These are phyloP conservation scores for Spathaspora sp. DNA, from an alignment of 1,139 yeast species.

Conservation along the genomic window DNA sequence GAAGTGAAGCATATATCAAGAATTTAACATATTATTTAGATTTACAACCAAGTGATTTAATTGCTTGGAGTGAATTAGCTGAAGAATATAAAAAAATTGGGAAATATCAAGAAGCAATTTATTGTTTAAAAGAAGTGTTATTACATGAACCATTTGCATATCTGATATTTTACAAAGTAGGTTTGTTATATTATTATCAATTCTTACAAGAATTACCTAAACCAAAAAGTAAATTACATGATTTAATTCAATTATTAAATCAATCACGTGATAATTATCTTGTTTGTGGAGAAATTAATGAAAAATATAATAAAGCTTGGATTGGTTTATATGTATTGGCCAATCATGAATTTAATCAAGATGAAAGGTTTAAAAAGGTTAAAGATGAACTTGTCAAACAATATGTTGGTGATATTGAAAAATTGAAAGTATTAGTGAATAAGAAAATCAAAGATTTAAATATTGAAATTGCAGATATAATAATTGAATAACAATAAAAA, in stretches of 20 bases:
- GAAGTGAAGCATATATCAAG: constrained; percentile 40
- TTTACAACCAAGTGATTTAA: constrained; percentile 67
- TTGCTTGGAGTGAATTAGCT: constrained; percentile 77
- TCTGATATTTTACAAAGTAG: constrained; percentile 64
- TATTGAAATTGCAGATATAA: constrained; percentile 5
- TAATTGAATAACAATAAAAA: not conserved
- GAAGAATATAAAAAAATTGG: constrained; percentile 60
- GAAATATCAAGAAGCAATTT: constrained; percentile 65
- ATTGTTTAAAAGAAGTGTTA: constrained; percentile 67
- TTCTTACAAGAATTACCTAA: constrained; percentile 21
- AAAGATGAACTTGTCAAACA: constrained; percentile 22
- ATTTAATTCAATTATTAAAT: constrained; percentile 25
- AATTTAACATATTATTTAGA: constrained; percentile 51
- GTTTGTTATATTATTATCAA: constrained; percentile 29
- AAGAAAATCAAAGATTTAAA: constrained; percentile 21
- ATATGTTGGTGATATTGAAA: constrained; percentile 23
- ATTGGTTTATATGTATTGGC: constrained; percentile 55
- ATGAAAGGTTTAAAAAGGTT: constrained; percentile 17
- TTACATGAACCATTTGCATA: constrained; percentile 71
- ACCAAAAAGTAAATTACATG: constrained; percentile 19
- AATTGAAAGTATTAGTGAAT: constrained; percentile 19
- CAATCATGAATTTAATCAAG: constrained; percentile 19
- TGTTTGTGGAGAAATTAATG: constrained; percentile 75
- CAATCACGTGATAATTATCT: constrained; percentile 55
- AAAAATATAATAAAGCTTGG: constrained; percentile 73